Conservation (phyloP, 1,284 basidiomycete species). For the Bjerkandera adusta region DNA sequence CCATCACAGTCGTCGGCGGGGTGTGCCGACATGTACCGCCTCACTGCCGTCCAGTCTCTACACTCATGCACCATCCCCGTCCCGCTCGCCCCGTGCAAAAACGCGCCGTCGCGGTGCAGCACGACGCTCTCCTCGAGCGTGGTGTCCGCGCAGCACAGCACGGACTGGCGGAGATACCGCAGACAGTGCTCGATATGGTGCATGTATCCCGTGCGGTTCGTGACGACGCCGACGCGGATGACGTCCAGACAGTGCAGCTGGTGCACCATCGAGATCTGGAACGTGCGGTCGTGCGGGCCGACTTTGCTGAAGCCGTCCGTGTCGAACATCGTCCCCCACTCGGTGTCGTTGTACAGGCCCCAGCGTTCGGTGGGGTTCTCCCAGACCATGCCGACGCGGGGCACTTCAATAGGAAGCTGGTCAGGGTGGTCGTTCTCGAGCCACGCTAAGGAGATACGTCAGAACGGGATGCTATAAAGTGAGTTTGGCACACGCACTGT, state of each 20-base stretch:
- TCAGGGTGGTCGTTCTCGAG: constrained; percentile 3
- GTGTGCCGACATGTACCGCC: constrained; percentile 6
- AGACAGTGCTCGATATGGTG: constrained; percentile 16
- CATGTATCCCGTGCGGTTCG: constrained; percentile 4
- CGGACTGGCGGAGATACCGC: constrained; percentile 13
- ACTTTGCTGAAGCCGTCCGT: constrained; percentile 10
- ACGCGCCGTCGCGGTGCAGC: background rate
- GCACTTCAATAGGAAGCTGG: constrained; percentile 4
- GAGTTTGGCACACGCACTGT: background rate
- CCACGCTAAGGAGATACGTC: background rate
- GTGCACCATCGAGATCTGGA: constrained; percentile 24
- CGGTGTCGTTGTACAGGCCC: constrained; percentile 3
- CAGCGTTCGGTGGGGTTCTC: background rate
- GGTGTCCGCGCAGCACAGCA: constrained; percentile 14
- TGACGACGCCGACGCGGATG: constrained; percentile 10
- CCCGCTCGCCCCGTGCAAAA: background rate
- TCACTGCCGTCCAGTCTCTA: constrained; percentile 14
- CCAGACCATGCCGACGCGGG: background rate
- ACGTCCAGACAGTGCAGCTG: constrained; percentile 28
- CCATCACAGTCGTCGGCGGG: background rate
- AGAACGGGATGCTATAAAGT: background rate
- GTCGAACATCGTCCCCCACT: constrained; percentile 6
- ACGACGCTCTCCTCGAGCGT: constrained; percentile 5
- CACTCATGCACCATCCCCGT: constrained; percentile 14
- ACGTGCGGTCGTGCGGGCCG: constrained; percentile 14